Conservation (phyloP, 108 stramenopile genomes). For the Skeletonema costatum region DNA sequence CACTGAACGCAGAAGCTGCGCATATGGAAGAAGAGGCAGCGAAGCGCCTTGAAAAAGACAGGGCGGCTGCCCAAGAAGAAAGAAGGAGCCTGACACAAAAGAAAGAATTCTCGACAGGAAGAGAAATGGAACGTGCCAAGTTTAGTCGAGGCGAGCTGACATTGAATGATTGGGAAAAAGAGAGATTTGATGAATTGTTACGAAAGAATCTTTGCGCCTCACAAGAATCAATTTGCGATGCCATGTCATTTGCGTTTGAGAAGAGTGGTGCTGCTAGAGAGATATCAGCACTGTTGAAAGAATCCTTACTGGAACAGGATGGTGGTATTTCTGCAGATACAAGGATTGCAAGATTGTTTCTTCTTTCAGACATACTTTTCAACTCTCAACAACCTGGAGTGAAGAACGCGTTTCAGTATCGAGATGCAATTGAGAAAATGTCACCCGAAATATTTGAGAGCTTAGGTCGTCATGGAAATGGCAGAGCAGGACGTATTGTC, state of each 20-base stretch:
- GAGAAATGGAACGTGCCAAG: slow-evolving; percentile 61
- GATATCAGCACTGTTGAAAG: slow-evolving; percentile 67
- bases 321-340: slow-evolving; percentile 60
- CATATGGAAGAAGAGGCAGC: slow-evolving; percentile 45
- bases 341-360: slow-evolving; percentile 73
- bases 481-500: slow-evolving; percentile 65
- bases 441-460: slow-evolving; percentile 79
- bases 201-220: slow-evolving; percentile 60
- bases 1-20: slow-evolving; percentile 50
- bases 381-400: slow-evolving; percentile 93
- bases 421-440: slow-evolving; percentile 84
- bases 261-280: slow-evolving; percentile 66
- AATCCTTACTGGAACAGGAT: slow-evolving; percentile 56
- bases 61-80: slow-evolving; percentile 47
- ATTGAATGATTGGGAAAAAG: slow-evolving; percentile 56
- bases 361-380: slow-evolving; percentile 84
- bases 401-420: slow-evolving; percentile 78
- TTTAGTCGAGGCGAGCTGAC: slow-evolving; percentile 40
- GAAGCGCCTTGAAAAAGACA: slow-evolving; percentile 36
- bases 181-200: slow-evolving; percentile 57
- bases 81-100: slow-evolving; percentile 33
- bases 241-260: slow-evolving; percentile 91
- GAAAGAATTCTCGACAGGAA: slow-evolving; percentile 48
- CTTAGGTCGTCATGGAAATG: slow-evolving; percentile 63
- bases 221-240: slow-evolving; percentile 71